Evolutionary conservation across 495 filamentous ascomycete species (phyloP).

Genomic region (Xylaria bambusicola): DNA sequence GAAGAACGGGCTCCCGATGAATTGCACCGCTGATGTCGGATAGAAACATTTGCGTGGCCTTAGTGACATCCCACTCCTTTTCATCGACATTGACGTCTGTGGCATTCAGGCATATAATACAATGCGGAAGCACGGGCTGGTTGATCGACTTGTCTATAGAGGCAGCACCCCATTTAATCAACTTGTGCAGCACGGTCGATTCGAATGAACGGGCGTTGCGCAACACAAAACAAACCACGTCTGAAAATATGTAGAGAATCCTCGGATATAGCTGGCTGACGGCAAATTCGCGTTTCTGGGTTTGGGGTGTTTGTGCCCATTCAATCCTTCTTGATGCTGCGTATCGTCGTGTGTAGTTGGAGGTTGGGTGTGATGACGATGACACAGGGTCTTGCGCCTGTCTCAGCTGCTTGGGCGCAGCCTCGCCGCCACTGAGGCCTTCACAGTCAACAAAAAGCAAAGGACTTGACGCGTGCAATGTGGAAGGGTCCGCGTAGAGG

Average conservation of each 20-base stretch:
- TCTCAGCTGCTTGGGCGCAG: slow-evolving; percentile 42
- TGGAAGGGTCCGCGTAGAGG: slow-evolving; percentile 61
- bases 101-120: slow-evolving; percentile 56
- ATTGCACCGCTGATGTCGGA: slow-evolving; percentile 32
- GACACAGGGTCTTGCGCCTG: slow-evolving; percentile 20
- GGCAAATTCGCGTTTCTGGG: slow-evolving; percentile 39
- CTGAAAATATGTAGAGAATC: slow-evolving; percentile 57
- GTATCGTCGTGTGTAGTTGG: slow-evolving; percentile 16
- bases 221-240: slow-evolving; percentile 56
- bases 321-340: slow-evolving; percentile 27
- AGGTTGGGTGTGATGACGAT: slow-evolving; percentile 5
- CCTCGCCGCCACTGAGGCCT: slow-evolving; percentile 54
- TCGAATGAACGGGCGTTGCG: slow-evolving; percentile 44
- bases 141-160: slow-evolving; percentile 57
- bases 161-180: slow-evolving; percentile 45
- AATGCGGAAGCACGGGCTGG: slow-evolving; percentile 57
- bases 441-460: slow-evolving; percentile 62
- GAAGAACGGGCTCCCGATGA: slow-evolving; percentile 25
- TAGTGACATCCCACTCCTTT: slow-evolving; percentile 49
- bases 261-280: slow-evolving; percentile 56
- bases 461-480: slow-evolving; percentile 42
- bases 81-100: slow-evolving; percentile 47
- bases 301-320: slow-evolving; percentile 48
- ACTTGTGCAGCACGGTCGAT: slow-evolving; percentile 40
- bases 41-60: slow-evolving; percentile 47